Percentiles rank a stretch among this genome's conserved stretches.
These are phyloP conservation scores for Vitis rupestris DNA, from an alignment of 164 flowering plant genomes.

Conservation along the genomic window DNA sequence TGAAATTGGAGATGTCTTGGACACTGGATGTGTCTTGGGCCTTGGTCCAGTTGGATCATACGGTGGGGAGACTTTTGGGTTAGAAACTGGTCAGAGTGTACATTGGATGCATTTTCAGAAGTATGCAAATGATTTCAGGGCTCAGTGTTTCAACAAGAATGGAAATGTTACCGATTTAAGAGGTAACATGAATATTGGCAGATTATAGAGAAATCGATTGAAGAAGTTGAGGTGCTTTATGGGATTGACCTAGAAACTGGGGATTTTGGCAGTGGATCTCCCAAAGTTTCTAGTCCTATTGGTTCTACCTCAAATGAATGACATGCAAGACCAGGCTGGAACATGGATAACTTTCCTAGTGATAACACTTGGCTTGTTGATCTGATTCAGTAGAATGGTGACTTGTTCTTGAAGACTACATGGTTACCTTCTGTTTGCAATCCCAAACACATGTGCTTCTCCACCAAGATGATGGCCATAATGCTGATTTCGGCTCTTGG, in stretches of 20 bases:
- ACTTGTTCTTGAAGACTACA: too few relatives aligned
- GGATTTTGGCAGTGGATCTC: conserved; percentile 73
- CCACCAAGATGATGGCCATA: too few relatives aligned
- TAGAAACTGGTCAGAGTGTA: conserved; percentile 88
- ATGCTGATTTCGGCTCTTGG: too few relatives aligned
- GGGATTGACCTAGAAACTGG: conserved; percentile 81
- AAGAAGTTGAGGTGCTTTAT: conserved; percentile 74
- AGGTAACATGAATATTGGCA: conserved; percentile 59
- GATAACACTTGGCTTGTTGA: too few relatives aligned
- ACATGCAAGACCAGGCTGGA: conserved; percentile 69
- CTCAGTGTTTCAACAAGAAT: conserved; percentile 56
- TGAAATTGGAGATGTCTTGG: conserved; percentile 20
- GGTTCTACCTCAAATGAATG: conserved; percentile 31
- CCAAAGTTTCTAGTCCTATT: conserved; percentile 33
- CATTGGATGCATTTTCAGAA: conserved; percentile 67
- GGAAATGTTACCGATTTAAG: conserved; percentile 20
- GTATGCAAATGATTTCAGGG: conserved; percentile 82
- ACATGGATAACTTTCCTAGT: conserved; percentile 68
- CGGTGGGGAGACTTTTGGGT: conserved; percentile 60
- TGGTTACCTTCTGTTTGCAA: too few relatives aligned
- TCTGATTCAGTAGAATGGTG: too few relatives aligned
- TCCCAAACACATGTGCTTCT: too few relatives aligned
- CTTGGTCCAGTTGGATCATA: conserved; percentile 26
- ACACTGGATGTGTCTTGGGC: neutral
- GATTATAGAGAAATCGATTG: conserved; percentile 70